A percentile compares a stretch with the other conserved stretches of the same genome.
phyloP scores from a whole-genome alignment of 345 rosid species.

The Raphanus raphanistrum region DNA sequence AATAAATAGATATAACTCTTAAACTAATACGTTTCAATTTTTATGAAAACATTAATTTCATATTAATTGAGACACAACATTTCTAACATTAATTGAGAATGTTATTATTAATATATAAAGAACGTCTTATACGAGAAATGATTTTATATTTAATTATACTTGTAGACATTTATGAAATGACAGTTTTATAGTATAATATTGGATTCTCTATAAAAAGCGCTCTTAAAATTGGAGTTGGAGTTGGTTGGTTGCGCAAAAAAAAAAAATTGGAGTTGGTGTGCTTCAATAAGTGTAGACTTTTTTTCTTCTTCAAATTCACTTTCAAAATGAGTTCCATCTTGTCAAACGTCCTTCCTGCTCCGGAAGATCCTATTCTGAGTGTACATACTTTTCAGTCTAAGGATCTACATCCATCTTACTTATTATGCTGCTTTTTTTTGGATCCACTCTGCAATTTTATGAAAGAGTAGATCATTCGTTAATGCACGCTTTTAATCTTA shows the following conservation, averaged over 20 bases:
- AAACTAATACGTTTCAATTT: too few relatives aligned
- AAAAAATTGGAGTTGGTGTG: neutral
- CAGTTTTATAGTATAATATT: neutral
- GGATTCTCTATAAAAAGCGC: too few relatives aligned
- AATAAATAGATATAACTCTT: too few relatives aligned
- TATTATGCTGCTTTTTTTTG: neutral
- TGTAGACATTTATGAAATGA: too few relatives aligned
- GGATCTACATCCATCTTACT: neutral
- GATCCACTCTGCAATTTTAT: neutral
- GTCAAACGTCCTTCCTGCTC: slow-evolving; percentile 42
- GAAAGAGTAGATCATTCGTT: neutral
- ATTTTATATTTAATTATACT: too few relatives aligned
- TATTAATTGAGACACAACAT: too few relatives aligned
- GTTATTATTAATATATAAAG: too few relatives aligned
- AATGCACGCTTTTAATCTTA: neutral
- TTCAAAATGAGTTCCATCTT: slow-evolving; percentile 48
- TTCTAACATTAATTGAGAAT: too few relatives aligned
- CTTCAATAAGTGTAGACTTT: neutral
- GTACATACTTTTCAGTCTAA: slow-evolving; percentile 23
- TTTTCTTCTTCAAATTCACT: neutral
- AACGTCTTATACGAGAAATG: too few relatives aligned
- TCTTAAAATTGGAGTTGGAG: neutral
- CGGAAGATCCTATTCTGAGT: slow-evolving; percentile 57
- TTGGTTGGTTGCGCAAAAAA: too few relatives aligned
- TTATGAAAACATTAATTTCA: too few relatives aligned